A percentile compares a stretch with the other conserved stretches of the same genome.
phyloP scores from a whole-genome alignment of 352 stramenopile genomes.

The Peronospora belbahrii region DNA sequence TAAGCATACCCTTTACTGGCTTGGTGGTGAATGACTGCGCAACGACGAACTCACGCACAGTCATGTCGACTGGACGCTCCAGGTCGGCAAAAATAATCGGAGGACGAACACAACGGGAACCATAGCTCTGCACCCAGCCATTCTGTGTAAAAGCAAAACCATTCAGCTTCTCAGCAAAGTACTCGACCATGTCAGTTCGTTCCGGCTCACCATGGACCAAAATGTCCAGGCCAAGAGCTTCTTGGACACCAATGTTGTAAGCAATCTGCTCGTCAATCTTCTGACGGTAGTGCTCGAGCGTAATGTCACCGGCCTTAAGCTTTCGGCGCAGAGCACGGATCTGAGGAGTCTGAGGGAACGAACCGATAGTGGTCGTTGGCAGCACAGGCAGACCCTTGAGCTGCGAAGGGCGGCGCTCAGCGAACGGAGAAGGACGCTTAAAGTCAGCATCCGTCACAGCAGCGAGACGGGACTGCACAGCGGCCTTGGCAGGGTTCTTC shows the following conservation, averaged over 20 bases:
- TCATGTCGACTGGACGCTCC: constrained; percentile 81
- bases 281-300: constrained; percentile 63
- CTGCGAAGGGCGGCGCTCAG: constrained; percentile 63
- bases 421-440: constrained; percentile 72
- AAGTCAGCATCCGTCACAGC: constrained; percentile 71
- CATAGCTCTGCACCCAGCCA: constrained; percentile 92
- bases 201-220: constrained; percentile 91
- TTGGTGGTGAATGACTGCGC: constrained; percentile 87
- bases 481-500: constrained; percentile 71
- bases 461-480: constrained; percentile 49
- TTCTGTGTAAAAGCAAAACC: constrained; percentile 90
- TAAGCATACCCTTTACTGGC: constrained; percentile 92
- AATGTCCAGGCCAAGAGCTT: constrained; percentile 89
- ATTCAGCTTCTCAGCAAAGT: constrained; percentile 90
- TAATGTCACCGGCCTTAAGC: constrained; percentile 78
- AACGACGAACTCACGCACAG: constrained; percentile 85
- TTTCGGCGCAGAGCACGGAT: constrained; percentile 77
- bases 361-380: constrained; percentile 91
- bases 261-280: constrained; percentile 90
- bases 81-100: constrained; percentile 89
- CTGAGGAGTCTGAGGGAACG: constrained; percentile 89
- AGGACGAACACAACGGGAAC: constrained; percentile 86
- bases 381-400: constrained; percentile 65
- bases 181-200: constrained; percentile 93
- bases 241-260: constrained; percentile 88